These are phyloP conservation scores for Babesia bigemina DNA, from an alignment of 169 alveolate species.

Conservation along the genomic window DNA sequence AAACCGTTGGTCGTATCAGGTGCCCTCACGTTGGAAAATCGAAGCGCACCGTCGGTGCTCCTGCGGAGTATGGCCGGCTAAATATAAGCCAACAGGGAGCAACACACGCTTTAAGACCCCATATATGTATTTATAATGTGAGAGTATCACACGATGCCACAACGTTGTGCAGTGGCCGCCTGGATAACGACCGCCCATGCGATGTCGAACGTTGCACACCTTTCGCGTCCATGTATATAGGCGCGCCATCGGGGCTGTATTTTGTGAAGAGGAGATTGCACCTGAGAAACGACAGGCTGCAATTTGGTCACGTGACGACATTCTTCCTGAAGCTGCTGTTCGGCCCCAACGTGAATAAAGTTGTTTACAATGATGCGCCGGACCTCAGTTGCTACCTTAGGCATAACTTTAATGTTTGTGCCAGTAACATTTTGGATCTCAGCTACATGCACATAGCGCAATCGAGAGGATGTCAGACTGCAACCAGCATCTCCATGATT, in stretches of 20 bases:
- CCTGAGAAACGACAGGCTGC: neutral
- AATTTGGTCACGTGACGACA: neutral
- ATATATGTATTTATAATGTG: slow-evolving; percentile 5
- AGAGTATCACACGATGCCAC: slow-evolving; percentile 1
- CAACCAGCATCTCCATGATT: slow-evolving; percentile 14
- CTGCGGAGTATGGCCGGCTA: too few species aligned
- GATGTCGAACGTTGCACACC: neutral
- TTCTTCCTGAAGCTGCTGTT: neutral
- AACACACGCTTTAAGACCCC: neutral
- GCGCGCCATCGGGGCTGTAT: neutral
- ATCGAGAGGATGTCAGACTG: neutral
- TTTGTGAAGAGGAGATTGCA: neutral
- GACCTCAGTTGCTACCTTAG: slow-evolving; percentile 20
- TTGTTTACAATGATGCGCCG: slow-evolving; percentile 48
- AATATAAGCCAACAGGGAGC: too few species aligned
- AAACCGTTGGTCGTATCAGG: too few species aligned
- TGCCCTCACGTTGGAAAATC: too few species aligned
- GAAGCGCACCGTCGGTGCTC: too few species aligned
- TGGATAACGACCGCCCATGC: neutral
- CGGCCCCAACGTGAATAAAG: slow-evolving; percentile 31
- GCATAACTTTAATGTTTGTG: slow-evolving; percentile 9
- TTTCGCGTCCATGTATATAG: slow-evolving; percentile 17
- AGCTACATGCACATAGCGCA: slow-evolving; percentile 23
- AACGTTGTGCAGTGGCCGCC: slow-evolving; percentile 1
- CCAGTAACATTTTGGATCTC: slow-evolving; percentile 40